A percentile compares a stretch with the other conserved stretches of the same genome.
Evolutionary conservation across 805 yeast species (phyloP).

Genomic region (Jamesozyma spencerorum): DNA sequence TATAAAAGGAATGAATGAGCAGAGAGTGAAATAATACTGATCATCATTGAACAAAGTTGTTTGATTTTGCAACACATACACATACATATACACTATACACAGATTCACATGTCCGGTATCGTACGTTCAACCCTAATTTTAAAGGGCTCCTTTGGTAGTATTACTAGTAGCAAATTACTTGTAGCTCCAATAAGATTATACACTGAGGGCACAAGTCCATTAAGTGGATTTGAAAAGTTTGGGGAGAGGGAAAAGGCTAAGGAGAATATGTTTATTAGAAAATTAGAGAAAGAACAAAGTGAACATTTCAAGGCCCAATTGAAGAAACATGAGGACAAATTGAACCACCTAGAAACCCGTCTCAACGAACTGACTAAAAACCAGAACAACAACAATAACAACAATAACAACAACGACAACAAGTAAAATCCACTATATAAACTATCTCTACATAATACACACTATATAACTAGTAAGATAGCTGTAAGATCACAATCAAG

Average conservation of each 20-base stretch:
- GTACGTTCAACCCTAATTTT: neutral
- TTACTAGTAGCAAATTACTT: neutral
- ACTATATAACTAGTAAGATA: too few relatives aligned
- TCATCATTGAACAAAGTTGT: too few relatives aligned
- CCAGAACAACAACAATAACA: neutral
- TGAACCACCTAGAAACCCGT: slow-evolving; percentile 42
- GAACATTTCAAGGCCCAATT: slow-evolving; percentile 65
- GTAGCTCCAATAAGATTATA: neutral
- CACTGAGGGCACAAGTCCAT: slow-evolving; percentile 1
- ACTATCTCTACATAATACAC: too few relatives aligned
- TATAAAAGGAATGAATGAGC: too few relatives aligned
- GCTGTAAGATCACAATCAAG: too few relatives aligned
- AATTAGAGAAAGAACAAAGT: slow-evolving; percentile 85
- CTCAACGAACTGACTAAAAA: slow-evolving; percentile 24
- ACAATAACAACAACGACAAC: neutral
- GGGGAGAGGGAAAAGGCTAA: slow-evolving; percentile 85
- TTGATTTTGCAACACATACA: neutral
- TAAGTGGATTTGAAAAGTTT: slow-evolving; percentile 41
- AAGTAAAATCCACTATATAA: too few relatives aligned
- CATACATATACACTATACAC: neutral
- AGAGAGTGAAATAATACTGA: too few relatives aligned
- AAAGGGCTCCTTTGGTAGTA: neutral
- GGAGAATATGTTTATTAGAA: slow-evolving; percentile 75
- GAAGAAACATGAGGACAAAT: slow-evolving; percentile 61
- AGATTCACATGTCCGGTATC: too few relatives aligned